Base-by-base conservation (phyloP, 1,139 yeast genomes). In the Geotrichum fermentans region DNA sequence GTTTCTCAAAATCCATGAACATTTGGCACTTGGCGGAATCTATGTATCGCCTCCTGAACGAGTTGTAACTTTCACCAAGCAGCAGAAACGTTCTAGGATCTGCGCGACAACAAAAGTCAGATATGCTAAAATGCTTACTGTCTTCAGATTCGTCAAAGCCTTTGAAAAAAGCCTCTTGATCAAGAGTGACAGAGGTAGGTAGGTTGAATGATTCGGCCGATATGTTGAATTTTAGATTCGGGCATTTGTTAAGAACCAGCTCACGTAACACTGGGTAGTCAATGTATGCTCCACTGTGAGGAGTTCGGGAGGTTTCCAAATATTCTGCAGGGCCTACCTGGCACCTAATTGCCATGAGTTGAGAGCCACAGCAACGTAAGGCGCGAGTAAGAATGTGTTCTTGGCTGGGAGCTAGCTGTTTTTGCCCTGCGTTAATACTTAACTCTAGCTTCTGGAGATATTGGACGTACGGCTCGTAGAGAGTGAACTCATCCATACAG, bases 1-100 rank as follows among this genome's bases (percentile, higher is more conserved):
- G 32, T 14, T n/a, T 38, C 17, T 14, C 30, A 17, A 38, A 28
- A 24, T 38, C 41, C 6, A 38, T 26, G 7, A 24, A 4, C 4
- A 26, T n/a, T 14, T 38, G 41, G 20, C 13, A 11, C 11, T 16
- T 16, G 4, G 18, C 21, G 10, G 41, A 18, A 14, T 38, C 21
- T 4, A 26, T 26, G 16, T 8, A 38, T 14, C 41, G 3, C 11
- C 41, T 22, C 21, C 26, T 14, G 21, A n/a, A 38, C 14, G 41
- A 38, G 22, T 26, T 26, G 33, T 38, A 38, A 17, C 33, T 26
- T 24, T 24, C 41, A 11, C 41, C 33, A n/a, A 38, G 14, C 5
- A 38, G 22, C 4, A 38, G 22, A n/a, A 24, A 26, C 13, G 20
- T 24, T 14, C 26, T 26, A 8, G 41, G n/a, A n/a, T 28, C 13